A percentile compares a stretch with the other conserved stretches of the same genome.
phyloP scores from a whole-genome alignment of 306 rosid species.

The Astragalus membranaceus region DNA sequence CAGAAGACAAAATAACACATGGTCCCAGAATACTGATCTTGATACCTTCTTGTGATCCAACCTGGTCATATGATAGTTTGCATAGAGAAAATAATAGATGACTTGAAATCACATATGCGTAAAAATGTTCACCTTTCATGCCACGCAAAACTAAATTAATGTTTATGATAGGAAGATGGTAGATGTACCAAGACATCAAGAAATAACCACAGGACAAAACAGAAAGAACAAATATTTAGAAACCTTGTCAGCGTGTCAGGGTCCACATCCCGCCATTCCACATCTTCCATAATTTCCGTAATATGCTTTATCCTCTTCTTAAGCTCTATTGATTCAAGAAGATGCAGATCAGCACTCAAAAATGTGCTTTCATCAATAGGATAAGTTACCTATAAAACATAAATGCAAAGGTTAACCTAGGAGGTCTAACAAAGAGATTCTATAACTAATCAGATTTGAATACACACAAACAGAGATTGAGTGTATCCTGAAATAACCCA shows the following conservation, averaged over 20 bases:
- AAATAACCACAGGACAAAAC: slow-evolving; percentile 10
- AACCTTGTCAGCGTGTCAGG: slow-evolving; percentile 88
- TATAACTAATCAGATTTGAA: neutral
- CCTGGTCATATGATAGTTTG: neutral
- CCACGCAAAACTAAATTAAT: neutral
- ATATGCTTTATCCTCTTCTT: slow-evolving; percentile 83
- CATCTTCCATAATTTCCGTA: slow-evolving; percentile 75
- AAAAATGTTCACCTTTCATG: neutral
- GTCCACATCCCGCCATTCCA: slow-evolving; percentile 72
- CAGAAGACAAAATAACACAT: neutral
- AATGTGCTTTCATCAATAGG: slow-evolving; percentile 50
- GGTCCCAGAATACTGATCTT: neutral
- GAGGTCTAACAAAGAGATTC: neutral
- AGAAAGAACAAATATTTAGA: slow-evolving; percentile 16
- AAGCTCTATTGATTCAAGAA: slow-evolving; percentile 82
- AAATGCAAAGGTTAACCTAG: slow-evolving; percentile 9
- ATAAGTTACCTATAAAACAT: slow-evolving; percentile 52
- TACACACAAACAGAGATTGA: neutral
- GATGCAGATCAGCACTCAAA: slow-evolving; percentile 88
- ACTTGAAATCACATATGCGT: neutral
- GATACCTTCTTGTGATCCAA: neutral
- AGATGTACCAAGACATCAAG: neutral
- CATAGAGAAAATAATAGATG: neutral
- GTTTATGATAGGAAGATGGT: neutral
- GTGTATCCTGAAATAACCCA: slow-evolving; percentile 1